phyloP scores from a whole-genome alignment of 2,329 filamentous ascomycete species.

The Cladosporium sphaerospermum region DNA sequence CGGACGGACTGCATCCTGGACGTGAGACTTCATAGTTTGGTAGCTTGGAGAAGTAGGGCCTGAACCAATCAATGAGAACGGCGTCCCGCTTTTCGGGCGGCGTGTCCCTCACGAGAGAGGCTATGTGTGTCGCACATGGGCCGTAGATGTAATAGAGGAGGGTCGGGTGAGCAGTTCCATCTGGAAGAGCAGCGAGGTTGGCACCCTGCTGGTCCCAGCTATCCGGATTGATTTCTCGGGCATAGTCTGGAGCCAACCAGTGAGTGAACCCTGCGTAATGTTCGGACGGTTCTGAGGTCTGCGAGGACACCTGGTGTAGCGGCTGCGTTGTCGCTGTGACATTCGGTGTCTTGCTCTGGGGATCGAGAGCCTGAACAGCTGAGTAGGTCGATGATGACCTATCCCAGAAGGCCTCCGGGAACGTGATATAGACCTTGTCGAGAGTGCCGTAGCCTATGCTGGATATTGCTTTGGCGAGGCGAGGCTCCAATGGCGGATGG shows the following conservation, averaged over 20 bases:
- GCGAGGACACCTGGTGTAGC: constrained; percentile 23
- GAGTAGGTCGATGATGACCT: constrained; percentile 21
- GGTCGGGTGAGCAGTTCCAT: constrained; percentile 62
- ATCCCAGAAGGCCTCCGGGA: constrained; percentile 69
- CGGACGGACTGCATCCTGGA: constrained; percentile 55
- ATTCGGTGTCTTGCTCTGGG: constrained; percentile 27
- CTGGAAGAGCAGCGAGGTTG: constrained; percentile 64
- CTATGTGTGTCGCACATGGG: constrained; percentile 52
- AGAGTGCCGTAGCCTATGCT: constrained; percentile 63
- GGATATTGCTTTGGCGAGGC: constrained; percentile 55
- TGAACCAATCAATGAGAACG: constrained; percentile 61
- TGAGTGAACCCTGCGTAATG: constrained; percentile 63
- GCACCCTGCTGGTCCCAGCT: constrained; percentile 60
- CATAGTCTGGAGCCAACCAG: constrained; percentile 68
- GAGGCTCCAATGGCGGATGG: constrained; percentile 51
- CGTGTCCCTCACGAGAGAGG: constrained; percentile 24
- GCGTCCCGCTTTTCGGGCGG: constrained; percentile 45
- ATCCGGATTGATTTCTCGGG: constrained; percentile 52
- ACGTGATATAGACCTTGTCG: constrained; percentile 62
- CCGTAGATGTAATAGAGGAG: constrained; percentile 78
- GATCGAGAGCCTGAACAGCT: constrained; percentile 1
- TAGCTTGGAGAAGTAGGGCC: constrained; percentile 70
- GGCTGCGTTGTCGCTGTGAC: constrained; percentile 33
- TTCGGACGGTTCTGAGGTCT: constrained; percentile 11
- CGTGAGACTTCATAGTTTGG: constrained; percentile 56